A percentile compares a stretch with the other conserved stretches of the same genome.
Evolutionary conservation across 371 early-diverging fungal genomes (phyloP).

Genomic region (Entomophthora muscae): DNA sequence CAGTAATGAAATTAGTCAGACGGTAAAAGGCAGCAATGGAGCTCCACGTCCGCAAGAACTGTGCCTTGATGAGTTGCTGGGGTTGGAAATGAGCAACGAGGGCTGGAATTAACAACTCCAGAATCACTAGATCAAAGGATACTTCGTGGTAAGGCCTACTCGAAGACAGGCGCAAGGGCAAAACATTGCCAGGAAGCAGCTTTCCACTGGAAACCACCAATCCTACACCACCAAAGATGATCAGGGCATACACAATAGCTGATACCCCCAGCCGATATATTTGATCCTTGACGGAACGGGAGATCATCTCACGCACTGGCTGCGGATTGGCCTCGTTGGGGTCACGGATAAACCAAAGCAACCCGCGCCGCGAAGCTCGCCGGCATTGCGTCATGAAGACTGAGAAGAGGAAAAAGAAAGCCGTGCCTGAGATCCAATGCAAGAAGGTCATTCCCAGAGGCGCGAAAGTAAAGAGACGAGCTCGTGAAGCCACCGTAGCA

Average conservation of each 20-base stretch:
- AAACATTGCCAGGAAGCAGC: not conserved
- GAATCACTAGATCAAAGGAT: not conserved
- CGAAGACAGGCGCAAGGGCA: not conserved
- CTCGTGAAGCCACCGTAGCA: not conserved
- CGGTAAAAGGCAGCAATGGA: not conserved
- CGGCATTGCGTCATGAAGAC: not conserved
- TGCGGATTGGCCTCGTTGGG: not conserved
- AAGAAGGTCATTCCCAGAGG: not conserved
- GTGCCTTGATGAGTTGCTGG: not conserved
- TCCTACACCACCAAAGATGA: not conserved
- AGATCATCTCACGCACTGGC: not conserved
- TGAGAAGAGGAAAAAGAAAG: not conserved
- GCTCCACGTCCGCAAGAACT: not conserved
- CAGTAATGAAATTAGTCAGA: not conserved
- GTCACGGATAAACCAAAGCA: not conserved
- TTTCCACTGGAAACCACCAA: not conserved
- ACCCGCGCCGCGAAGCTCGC: not conserved
- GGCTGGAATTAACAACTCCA: not conserved
- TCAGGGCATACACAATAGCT: not conserved
- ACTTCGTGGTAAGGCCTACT: conserved; percentile 1
- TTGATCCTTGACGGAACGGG: not conserved
- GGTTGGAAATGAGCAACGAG: not conserved
- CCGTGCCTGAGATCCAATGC: not conserved
- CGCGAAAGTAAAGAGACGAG: not conserved
- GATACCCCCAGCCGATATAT: not conserved